Percentiles rank a stretch among this genome's conserved stretches.
Conservation (phyloP, 192 early-diverging fungal genomes). For the Coemansia sp. region DNA sequence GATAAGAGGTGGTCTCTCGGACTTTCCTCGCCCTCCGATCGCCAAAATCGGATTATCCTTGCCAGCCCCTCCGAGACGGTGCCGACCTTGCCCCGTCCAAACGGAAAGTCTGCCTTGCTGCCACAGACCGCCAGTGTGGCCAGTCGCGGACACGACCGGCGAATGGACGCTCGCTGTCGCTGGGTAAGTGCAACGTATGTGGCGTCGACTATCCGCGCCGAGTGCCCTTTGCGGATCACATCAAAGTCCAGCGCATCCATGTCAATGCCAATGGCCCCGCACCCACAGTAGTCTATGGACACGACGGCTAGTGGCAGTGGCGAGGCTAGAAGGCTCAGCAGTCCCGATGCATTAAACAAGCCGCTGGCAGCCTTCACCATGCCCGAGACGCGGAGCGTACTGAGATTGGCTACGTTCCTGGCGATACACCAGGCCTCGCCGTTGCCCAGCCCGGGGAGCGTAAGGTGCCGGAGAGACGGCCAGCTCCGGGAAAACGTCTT, state of each 20-base stretch:
- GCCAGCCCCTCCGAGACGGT: too few species aligned
- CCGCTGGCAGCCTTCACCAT: too few species aligned
- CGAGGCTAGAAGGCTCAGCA: too few species aligned
- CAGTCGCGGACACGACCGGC: conserved; percentile 11
- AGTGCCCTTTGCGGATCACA: conserved; percentile 6
- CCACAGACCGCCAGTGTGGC: not conserved
- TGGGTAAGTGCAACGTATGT: conserved; percentile 10
- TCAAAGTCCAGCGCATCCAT: conserved; percentile 7
- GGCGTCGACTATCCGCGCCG: conserved; percentile 3
- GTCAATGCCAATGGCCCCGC: too few species aligned
- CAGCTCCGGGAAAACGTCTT: conserved; percentile 28
- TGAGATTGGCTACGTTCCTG: conserved; percentile 4
- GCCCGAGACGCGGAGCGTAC: conserved; percentile 1
- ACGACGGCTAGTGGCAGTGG: too few species aligned
- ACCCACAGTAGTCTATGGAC: too few species aligned
- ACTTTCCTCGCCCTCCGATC: too few species aligned
- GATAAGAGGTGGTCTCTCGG: too few species aligned
- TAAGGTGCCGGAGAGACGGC: conserved; percentile 9
- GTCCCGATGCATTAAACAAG: too few species aligned
- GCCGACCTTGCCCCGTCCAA: too few species aligned
- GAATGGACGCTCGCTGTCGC: conserved; percentile 7
- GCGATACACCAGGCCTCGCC: conserved; percentile 7
- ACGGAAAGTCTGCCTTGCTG: too few species aligned
- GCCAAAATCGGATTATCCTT: too few species aligned
- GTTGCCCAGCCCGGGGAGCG: conserved; percentile 6